Base-by-base conservation (phyloP, 345 rosid genomes). In the Populus ilicifolia region DNA sequence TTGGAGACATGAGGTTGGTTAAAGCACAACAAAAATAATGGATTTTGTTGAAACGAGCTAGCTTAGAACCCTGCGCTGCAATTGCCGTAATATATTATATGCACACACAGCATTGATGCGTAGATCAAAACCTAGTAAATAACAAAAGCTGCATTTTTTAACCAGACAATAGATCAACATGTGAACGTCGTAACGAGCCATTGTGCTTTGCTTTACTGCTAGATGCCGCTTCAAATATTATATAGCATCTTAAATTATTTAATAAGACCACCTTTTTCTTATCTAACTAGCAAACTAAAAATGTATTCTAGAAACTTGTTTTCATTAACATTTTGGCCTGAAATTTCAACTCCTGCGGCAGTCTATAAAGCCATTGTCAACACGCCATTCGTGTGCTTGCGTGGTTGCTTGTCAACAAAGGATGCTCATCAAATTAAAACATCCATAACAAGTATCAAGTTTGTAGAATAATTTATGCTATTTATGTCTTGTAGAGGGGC, bases 1-100 rank as follows among this genome's bases (percentile, higher is more conserved):
- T 83, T 18, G 39, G 78, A 85, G 75, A 84, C 90, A 82, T 27
- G 10, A 1, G 70, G 88, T 73, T 85, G 85, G 87, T 79, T 85
- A 85, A 88, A 85, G 86, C 69, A 78, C 68, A 76, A 12, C 86
- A 80, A 63, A 14, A 64, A 83, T 79, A 20, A 77, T 75, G 72
- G 38, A 59, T 72, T 68, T 5, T 62, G 76, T 77, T 74, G 69
- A 81, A 72, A 69, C n/a, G 10, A 36, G 35, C 36, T 30, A 25
- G 2, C 59, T 1, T 33, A 11, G 80, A 27, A 54, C 41, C 16
- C 9, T 25, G 20, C 4, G 43, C n/a, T 33, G 0, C 27, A 12
- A 30, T 30, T 73, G 29, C 65, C 27, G 8, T 75, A 17, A 44
- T 43, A 63, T 35, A 35, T 17, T 48, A 9, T 5, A 35, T 25